These are phyloP conservation scores for Sclerotinia minor DNA, from an alignment of 2,329 filamentous ascomycete species.

Conservation along the genomic window DNA sequence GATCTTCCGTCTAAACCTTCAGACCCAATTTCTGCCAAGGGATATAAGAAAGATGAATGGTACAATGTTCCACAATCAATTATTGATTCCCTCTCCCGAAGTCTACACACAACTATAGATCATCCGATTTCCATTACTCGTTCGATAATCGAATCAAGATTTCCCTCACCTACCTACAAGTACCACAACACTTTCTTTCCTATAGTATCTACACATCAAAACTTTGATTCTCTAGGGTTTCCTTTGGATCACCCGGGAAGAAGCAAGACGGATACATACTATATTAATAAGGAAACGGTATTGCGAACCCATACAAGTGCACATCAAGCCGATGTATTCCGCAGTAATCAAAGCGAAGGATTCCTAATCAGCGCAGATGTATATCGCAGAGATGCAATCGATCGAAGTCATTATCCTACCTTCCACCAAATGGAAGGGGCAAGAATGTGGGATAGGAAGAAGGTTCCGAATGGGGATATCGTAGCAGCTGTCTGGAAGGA, in stretches of 20 bases:
- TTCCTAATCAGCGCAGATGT: slow-evolving; percentile 94
- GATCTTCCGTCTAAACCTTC: slow-evolving; percentile 1
- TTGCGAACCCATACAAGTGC: slow-evolving; percentile 93
- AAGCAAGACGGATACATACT: slow-evolving; percentile 89
- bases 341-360: slow-evolving; percentile 68
- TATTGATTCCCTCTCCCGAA: slow-evolving; percentile 69
- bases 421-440: slow-evolving; percentile 99
- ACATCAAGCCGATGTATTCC: slow-evolving; percentile 83
- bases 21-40: slow-evolving; percentile 47
- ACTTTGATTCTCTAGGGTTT: slow-evolving; percentile 97
- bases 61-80: slow-evolving; percentile 82
- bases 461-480: slow-evolving; percentile 58
- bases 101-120: slow-evolving; percentile 85
- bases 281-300: slow-evolving; percentile 80
- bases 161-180: slow-evolving; percentile 69
- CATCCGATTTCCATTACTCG: slow-evolving; percentile 91
- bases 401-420: slow-evolving; percentile 91
- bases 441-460: slow-evolving; percentile 76
- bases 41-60: slow-evolving; percentile 73
- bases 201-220: slow-evolving; percentile 79
- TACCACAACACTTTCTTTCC: slow-evolving; percentile 79
- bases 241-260: slow-evolving; percentile 84
- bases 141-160: slow-evolving; percentile 87
- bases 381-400: slow-evolving; percentile 91
- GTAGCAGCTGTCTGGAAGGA: slow-evolving; percentile 69